phyloP scores from a whole-genome alignment of 331 rosid genomes.

The Spiraea crenata region DNA sequence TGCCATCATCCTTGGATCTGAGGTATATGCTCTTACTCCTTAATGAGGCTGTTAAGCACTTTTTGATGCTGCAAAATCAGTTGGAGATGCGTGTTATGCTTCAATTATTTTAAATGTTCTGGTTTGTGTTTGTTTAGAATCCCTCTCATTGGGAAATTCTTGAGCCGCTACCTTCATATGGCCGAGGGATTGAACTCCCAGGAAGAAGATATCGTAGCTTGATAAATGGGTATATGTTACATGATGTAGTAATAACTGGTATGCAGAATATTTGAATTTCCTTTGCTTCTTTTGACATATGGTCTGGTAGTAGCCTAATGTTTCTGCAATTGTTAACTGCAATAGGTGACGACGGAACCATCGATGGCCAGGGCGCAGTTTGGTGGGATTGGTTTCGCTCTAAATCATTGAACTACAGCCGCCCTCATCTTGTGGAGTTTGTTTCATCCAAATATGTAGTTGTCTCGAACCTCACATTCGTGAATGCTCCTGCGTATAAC shows the following conservation, averaged over 20 bases:
- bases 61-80: background rate
- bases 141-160: conserved; percentile 77
- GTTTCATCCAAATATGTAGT: conserved; percentile 57
- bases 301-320: background rate
- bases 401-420: conserved; percentile 73
- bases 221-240: conserved; percentile 77
- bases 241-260: conserved; percentile 95
- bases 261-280: conserved; percentile 6
- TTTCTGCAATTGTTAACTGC: conserved; percentile 23
- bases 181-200: conserved; percentile 84
- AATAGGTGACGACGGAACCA: conserved; percentile 86
- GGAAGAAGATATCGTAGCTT: conserved; percentile 83
- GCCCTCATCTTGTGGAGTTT: conserved; percentile 90
- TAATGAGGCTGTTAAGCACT: background rate
- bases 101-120: conserved; percentile 14
- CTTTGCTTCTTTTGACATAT: background rate
- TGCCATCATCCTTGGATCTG: conserved; percentile 86
- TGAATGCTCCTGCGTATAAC: conserved; percentile 84
- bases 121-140: conserved; percentile 51
- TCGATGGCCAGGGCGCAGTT: conserved; percentile 83
- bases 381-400: conserved; percentile 94
- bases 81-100: background rate
- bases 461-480: conserved; percentile 86
- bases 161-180: conserved; percentile 91
- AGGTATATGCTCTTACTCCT: conserved; percentile 59